These are phyloP conservation scores for Niveomyces coronatus DNA, from an alignment of 2,329 filamentous ascomycete species.

Conservation along the genomic window DNA sequence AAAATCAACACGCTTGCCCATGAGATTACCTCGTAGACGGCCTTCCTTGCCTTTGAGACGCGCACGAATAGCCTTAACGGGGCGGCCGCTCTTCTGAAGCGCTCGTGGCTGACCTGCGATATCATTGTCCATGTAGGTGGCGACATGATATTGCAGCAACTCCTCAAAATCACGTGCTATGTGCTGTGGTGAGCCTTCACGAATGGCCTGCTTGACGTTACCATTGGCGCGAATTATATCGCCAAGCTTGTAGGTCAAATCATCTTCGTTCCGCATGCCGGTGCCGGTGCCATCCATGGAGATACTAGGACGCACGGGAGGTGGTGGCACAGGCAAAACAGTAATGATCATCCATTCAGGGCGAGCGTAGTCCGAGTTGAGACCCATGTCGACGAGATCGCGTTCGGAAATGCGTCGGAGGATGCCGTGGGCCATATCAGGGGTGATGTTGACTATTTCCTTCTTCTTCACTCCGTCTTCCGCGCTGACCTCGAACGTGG, in stretches of 20 bases:
- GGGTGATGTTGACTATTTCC: conserved; percentile 74
- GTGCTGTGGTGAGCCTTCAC: conserved; percentile 85
- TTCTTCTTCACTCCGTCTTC: conserved; percentile 65
- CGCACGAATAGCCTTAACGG: conserved; percentile 91
- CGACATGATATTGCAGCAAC: conserved; percentile 92
- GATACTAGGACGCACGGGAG: conserved; percentile 91
- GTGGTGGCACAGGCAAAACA: conserved; percentile 88
- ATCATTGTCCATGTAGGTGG: conserved; percentile 99
- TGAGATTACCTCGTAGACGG: conserved; percentile 93
- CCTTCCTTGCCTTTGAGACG: conserved; percentile 99
- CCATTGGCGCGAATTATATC: conserved; percentile 97
- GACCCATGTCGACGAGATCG: conserved; percentile 75
- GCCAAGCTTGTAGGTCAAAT: conserved; percentile 97
- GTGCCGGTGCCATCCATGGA: conserved; percentile 91
- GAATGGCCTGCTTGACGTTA: conserved; percentile 83
- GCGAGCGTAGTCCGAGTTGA: conserved; percentile 89
- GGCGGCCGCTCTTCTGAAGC: conserved; percentile 91
- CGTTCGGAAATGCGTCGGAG: conserved; percentile 75
- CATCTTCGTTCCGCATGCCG: conserved; percentile 91
- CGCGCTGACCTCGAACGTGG: conserved; percentile 50
- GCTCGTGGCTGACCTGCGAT: conserved; percentile 92
- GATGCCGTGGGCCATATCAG: conserved; percentile 75
- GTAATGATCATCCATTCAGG: conserved; percentile 98
- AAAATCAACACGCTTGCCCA: conserved; percentile 99
- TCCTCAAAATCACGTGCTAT: conserved; percentile 85